These are phyloP conservation scores for Lachancea sp. DNA, from an alignment of 805 yeast genomes.

Conservation along the genomic window DNA sequence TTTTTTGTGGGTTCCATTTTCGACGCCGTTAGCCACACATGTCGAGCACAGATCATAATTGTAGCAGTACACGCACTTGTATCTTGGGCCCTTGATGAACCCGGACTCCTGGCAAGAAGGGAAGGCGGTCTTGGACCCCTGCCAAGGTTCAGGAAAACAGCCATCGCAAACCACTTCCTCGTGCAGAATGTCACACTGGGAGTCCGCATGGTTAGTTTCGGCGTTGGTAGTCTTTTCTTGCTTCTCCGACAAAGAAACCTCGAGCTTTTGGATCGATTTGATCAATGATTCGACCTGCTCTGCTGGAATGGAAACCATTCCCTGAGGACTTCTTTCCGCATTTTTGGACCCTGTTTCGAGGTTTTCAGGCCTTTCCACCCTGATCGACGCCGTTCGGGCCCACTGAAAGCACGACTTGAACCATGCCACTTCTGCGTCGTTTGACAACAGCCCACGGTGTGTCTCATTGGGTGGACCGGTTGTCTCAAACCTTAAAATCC, in stretches of 20 bases:
- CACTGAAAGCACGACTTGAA: constrained; percentile 3
- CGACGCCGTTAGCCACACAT: constrained; percentile 24
- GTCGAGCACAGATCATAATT: constrained; percentile 44
- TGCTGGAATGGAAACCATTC: constrained; percentile 11
- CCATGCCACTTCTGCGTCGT: constrained; percentile 2
- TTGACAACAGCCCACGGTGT: neutral
- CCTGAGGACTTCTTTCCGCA: neutral
- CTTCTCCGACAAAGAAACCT: constrained; percentile 10
- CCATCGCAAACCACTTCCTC: constrained; percentile 24
- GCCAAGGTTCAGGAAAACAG: constrained; percentile 15
- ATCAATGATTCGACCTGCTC: constrained; percentile 16
- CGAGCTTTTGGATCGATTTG: constrained; percentile 14
- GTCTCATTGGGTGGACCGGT: neutral
- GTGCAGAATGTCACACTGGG: constrained; percentile 11
- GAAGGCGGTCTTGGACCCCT: neutral
- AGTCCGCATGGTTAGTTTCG: neutral
- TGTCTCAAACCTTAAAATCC: neutral
- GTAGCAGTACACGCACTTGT: constrained; percentile 41
- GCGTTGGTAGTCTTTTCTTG: neutral
- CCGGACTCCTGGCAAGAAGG: constrained; percentile 4
- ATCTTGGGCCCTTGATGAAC: constrained; percentile 37
- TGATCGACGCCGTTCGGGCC: constrained; percentile 2
- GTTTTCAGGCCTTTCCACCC: neutral
- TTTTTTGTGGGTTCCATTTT: constrained; percentile 14
- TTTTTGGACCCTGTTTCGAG: neutral